These are phyloP conservation scores for Scheffersomyces stipitis DNA, from an alignment of 805 yeast species.

Conservation along the genomic window DNA sequence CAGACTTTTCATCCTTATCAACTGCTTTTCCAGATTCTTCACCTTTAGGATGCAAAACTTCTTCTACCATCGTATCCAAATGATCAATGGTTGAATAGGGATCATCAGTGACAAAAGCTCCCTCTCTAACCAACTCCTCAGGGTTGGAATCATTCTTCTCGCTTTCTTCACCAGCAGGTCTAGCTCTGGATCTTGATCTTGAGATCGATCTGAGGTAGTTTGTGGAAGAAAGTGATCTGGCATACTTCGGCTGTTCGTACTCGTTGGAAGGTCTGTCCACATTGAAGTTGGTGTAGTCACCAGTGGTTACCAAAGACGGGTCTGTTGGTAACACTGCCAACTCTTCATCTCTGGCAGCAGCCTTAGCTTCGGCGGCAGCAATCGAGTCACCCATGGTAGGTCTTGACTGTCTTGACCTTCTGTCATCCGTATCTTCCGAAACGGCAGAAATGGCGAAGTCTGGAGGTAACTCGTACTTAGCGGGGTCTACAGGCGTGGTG, in stretches of 20 bases:
- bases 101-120: conserved; percentile 54
- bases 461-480: conserved; percentile 44
- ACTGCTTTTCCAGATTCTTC: conserved; percentile 1
- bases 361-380: conserved; percentile 39
- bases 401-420: conserved; percentile 39
- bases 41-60: conserved; percentile 35
- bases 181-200: conserved; percentile 58
- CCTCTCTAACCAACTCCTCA: conserved; percentile 52
- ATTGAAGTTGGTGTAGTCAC: conserved; percentile 46
- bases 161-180: conserved; percentile 18
- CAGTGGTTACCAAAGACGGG: conserved; percentile 44
- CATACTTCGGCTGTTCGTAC: conserved; percentile 15
- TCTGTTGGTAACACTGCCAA: conserved; percentile 21
- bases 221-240: conserved; percentile 43
- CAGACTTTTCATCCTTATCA: conserved; percentile 4
- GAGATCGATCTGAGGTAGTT: conserved; percentile 66
- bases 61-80: conserved; percentile 50
- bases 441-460: conserved; percentile 21
- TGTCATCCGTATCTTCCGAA: conserved; percentile 30
- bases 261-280: conserved; percentile 31
- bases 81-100: conserved; percentile 47
- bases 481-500: conserved; percentile 47
- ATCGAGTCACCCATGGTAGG: conserved; percentile 47
- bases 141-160: conserved; percentile 31
- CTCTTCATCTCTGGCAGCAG: conserved; percentile 1